Conservation (phyloP, 2,329 filamentous ascomycete species). For the Fusarium marasasianum region DNA sequence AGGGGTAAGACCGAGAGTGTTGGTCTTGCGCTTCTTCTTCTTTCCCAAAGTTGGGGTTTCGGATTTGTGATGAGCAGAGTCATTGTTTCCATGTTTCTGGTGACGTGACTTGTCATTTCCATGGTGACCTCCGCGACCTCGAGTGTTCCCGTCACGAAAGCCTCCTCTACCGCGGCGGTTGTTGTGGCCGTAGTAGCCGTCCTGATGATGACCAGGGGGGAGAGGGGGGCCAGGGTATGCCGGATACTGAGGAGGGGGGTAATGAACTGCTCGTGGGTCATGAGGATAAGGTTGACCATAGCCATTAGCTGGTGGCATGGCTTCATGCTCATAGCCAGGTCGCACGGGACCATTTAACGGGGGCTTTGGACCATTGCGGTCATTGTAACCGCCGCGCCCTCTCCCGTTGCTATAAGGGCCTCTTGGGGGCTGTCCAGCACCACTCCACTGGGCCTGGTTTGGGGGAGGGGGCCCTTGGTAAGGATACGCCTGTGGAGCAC, state of each 20-base stretch:
- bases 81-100: slow-evolving; percentile 51
- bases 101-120: slow-evolving; percentile 57
- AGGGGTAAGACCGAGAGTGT: slow-evolving; percentile 76
- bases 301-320: slow-evolving; percentile 46
- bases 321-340: slow-evolving; percentile 49
- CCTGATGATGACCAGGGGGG: slow-evolving; percentile 47
- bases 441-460: slow-evolving; percentile 48
- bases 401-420: slow-evolving; percentile 51
- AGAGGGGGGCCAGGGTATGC: slow-evolving; percentile 54
- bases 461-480: slow-evolving; percentile 51
- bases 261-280: slow-evolving; percentile 51
- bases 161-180: slow-evolving; percentile 50
- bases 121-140: slow-evolving; percentile 53
- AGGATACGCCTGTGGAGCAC: slow-evolving; percentile 51
- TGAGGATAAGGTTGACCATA: slow-evolving; percentile 54
- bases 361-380: slow-evolving; percentile 53
- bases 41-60: slow-evolving; percentile 62
- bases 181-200: slow-evolving; percentile 49
- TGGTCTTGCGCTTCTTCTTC: slow-evolving; percentile 77
- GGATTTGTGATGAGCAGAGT: slow-evolving; percentile 44
- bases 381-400: slow-evolving; percentile 57
- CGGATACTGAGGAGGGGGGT: slow-evolving; percentile 49
- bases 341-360: slow-evolving; percentile 47
- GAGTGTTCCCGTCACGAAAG: slow-evolving; percentile 49
- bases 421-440: slow-evolving; percentile 47